Base-by-base conservation (phyloP, 805 yeast genomes). In the Blastobotrys chiropterorum region DNA sequence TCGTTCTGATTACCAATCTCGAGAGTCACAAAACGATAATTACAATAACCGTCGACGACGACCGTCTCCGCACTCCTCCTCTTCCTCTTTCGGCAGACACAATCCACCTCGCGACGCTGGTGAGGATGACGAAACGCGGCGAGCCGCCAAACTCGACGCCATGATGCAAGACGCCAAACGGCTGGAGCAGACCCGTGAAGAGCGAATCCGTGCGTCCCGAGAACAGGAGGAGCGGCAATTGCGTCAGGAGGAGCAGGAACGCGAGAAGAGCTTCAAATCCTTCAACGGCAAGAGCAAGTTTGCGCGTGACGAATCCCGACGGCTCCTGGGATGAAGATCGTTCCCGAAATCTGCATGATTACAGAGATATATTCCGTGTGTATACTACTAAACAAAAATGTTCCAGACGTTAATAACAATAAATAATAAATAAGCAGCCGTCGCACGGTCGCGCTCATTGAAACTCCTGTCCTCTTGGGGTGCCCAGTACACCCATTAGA, bases 131-230 rank as follows among this genome's bases (percentile, higher is more conserved):
- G 16, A 44, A 14, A 45, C 38, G 3, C 55, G 51, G 48, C 47
- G 50, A 3, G 49, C 44, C 31, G 53, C 47, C 5, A 38, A 44
- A n/a, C 42, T 59, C 20, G 51, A 47, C 14, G 57, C 49, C 20
- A 60, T 60, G 62, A 54, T 50, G 50, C 50, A 50, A 4, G 50
- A 55, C 39, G 61, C 62, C 4, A 34, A 53, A 17, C 40, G 26
- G 5, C 34, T 58, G 15, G 52, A 55, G 17, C 41, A 48, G 22
- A 45, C 44, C n/a, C 46, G 61, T 14, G 38, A 43, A 1, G 48
- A 51, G 44, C 47, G 60, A 2, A 8, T 40, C 20, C 11, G 20
- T 3, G 20, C 16, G 20, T 15, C 43, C 7, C 20, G 19, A 40
- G 43, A 15, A 6, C 20, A 56, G 15, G 38, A 40, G 8, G 38